phyloP scores from a whole-genome alignment of 495 filamentous ascomycete species.

The Annulohypoxylon stygium region DNA sequence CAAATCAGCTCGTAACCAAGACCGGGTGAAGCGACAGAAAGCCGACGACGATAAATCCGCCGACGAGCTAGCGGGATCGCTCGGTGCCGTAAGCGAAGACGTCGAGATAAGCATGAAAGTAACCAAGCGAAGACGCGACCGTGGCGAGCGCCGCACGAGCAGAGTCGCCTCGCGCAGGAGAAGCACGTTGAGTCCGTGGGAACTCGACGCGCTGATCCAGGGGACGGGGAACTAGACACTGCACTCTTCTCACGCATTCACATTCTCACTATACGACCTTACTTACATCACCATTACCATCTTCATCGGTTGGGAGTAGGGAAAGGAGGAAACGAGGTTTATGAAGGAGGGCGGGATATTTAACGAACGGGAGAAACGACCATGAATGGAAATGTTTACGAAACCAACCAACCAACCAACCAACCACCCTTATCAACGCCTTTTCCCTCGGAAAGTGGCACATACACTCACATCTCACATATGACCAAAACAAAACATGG shows the following conservation, averaged over 20 bases:
- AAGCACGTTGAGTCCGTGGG: conserved; percentile 79
- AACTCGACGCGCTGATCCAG: conserved; percentile 72
- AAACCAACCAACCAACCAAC: not conserved
- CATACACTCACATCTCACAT: not conserved
- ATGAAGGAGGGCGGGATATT: conserved; percentile 5
- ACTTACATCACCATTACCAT: not conserved
- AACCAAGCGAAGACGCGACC: conserved; percentile 61
- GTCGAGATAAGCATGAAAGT: conserved; percentile 15
- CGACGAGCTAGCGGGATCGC: conserved; percentile 46
- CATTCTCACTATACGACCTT: not conserved
- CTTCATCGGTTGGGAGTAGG: not conserved
- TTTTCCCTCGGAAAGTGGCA: not conserved
- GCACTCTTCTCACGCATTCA: not conserved
- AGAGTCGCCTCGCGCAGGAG: conserved; percentile 67
- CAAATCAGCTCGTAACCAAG: not conserved
- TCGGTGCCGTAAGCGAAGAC: not conserved
- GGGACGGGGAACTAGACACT: conserved; percentile 38
- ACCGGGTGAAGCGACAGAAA: not conserved
- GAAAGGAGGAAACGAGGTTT: not conserved
- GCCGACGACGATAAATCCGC: conserved; percentile 29
- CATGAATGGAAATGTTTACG: conserved; percentile 1
- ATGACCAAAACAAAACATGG: not conserved
- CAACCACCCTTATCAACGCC: not conserved
- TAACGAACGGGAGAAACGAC: not conserved
- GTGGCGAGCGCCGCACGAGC: conserved; percentile 58